phyloP scores from a whole-genome alignment of 129 eudicot species.

The Chrysanthemum seticuspe region DNA sequence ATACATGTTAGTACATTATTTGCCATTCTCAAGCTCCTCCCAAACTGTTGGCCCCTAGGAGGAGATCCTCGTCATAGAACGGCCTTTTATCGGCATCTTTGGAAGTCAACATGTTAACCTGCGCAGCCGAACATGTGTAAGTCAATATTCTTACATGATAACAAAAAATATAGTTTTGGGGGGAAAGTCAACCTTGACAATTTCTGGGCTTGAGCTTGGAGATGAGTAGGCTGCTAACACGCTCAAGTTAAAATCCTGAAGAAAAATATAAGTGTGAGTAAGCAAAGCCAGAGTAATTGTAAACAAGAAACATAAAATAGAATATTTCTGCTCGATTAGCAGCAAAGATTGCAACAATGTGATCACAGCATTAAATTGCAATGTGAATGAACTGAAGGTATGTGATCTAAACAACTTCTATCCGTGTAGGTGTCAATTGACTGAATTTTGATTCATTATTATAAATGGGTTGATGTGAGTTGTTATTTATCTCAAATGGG shows the following conservation, averaged over 20 bases:
- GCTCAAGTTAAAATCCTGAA: slow-evolving; percentile 87
- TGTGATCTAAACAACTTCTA: no score
- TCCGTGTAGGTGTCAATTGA: no score
- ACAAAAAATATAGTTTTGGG: not conserved
- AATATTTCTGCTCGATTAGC: no score
- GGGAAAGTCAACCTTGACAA: slow-evolving; percentile 63
- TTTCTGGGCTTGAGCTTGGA: slow-evolving; percentile 79
- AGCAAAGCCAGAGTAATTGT: no score
- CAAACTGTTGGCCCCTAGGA: slow-evolving; percentile 30
- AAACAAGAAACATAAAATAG: no score
- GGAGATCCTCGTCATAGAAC: slow-evolving; percentile 29
- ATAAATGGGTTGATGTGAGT: no score
- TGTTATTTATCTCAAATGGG: no score
- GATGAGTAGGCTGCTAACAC: slow-evolving; percentile 80
- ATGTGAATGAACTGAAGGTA: no score
- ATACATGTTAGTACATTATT: not conserved
- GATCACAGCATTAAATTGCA: no score
- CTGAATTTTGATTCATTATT: no score
- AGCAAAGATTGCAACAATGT: no score
- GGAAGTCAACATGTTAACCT: slow-evolving; percentile 51
- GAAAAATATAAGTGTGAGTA: not conserved
- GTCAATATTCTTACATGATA: not conserved
- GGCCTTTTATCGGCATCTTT: slow-evolving; percentile 48
- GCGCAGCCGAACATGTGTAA: slow-evolving; percentile 9
- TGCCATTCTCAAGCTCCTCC: slow-evolving; percentile 48